Percentiles rank a stretch among this genome's conserved stretches.
Conservation (phyloP, 2,329 filamentous ascomycete species). For the Nakataea oryzae region DNA sequence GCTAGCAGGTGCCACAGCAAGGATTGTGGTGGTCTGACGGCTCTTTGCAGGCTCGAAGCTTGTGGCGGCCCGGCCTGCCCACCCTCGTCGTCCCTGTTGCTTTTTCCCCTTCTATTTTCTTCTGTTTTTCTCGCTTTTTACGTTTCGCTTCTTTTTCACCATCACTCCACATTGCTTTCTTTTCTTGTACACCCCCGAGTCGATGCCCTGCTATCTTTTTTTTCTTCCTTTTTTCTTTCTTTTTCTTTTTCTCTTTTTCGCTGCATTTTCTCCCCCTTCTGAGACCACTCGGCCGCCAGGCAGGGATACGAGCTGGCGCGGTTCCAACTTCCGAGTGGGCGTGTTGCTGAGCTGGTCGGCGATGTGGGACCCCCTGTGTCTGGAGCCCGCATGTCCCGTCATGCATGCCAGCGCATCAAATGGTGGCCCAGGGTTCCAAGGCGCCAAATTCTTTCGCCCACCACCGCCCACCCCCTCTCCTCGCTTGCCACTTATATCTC, state of each 20-base stretch:
- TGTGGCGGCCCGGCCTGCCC: background rate
- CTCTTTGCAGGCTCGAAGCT: background rate
- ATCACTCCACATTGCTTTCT: background rate
- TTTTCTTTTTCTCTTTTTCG: too few species aligned
- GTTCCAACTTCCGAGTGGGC: background rate
- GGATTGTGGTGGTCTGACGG: background rate
- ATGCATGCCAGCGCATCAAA: conserved; percentile 49
- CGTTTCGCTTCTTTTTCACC: conserved; percentile 1
- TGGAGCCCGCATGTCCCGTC: conserved; percentile 45
- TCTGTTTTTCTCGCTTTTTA: too few species aligned
- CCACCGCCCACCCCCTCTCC: conserved; percentile 18
- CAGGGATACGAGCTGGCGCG: background rate
- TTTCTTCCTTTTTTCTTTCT: too few species aligned
- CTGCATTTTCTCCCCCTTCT: background rate
- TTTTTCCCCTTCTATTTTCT: background rate
- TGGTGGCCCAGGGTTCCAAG: conserved; percentile 21
- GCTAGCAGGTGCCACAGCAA: background rate
- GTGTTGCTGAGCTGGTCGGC: conserved; percentile 26
- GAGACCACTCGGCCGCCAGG: background rate
- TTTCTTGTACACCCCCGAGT: background rate
- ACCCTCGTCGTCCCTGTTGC: background rate
- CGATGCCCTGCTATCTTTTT: background rate
- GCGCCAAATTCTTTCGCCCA: conserved; percentile 18
- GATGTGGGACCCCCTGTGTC: conserved; percentile 23
- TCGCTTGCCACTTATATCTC: conserved; percentile 28